Base-by-base conservation (phyloP, 2,329 filamentous ascomycete species). In the Fusarium nelsonii region DNA sequence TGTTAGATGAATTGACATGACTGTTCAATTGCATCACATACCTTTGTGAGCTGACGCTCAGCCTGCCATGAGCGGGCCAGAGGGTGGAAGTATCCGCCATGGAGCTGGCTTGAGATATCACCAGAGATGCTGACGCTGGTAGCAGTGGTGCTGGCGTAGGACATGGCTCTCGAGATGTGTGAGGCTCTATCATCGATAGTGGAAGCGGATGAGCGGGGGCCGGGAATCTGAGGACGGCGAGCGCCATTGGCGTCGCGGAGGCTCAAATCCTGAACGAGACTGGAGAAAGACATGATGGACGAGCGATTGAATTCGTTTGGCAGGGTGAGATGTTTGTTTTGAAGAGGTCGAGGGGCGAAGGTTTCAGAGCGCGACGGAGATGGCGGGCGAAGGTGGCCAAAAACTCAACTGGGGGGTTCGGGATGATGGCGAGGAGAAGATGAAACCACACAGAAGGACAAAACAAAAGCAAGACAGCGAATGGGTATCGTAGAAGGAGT, bases 21-120 rank as follows among this genome's bases (percentile, higher is more conserved):
- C 32, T 16, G 30, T 40, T 52, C 36, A 48, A 37, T 55, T 43
- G 33, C 34, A 30, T 28, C 12, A 74, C 84, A 58, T 72, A 92
- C 92, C 89, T 95, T 95, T 67, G 92, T 95, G 78, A 96, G 84
- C 81, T 95, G 92, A 71, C 91, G 87, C 82, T 95, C 92, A 34
- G 92, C 90, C 79, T 96, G 92, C 92, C 92, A 96, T 73, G 90
- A 87, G 70, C 92, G 86, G 59, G 91, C 90, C 58, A 96, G 84
- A 46, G 92, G 91, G 74, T 96, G 92, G 74, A 89, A 90, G 80
- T 95, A 95, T 61, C 92, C 92, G 54, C 92, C 91, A 76, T 96
- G 92, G 41, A 95, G 86, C 80, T 95, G 92, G 79, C 91, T 94
- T 15, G 90, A 91, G 71, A 96, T 94, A 74, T 94, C 92, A 54